A percentile compares a stretch with the other conserved stretches of the same genome.
These are phyloP conservation scores for Pisolithus marmoratus DNA, from an alignment of 768 basidiomycete species.

Conservation along the genomic window DNA sequence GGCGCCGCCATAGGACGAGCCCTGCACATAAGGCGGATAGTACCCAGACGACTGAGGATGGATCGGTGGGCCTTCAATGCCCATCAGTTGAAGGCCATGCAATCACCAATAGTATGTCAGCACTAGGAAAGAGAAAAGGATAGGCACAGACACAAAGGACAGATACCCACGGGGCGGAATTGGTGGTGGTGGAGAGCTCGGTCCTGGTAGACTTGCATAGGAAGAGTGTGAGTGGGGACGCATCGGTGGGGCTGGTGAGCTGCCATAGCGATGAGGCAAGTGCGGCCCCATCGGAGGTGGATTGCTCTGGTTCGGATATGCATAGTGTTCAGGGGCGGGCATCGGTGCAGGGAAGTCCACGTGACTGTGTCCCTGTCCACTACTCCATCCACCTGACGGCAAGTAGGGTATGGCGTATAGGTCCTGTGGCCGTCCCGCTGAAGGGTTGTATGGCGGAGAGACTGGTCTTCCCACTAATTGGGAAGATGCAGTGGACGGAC, in stretches of 20 bases:
- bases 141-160: conserved; percentile 1
- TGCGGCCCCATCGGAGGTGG: neutral
- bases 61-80: conserved; percentile 3
- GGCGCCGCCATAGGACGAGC: neutral
- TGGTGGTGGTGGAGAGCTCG: conserved; percentile 22
- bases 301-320: neutral
- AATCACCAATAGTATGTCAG: neutral
- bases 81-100: too few species aligned
- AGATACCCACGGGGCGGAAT: conserved; percentile 34
- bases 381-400: neutral
- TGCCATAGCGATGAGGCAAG: neutral
- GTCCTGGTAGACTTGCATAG: conserved; percentile 1
- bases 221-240: neutral
- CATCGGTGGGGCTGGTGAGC: neutral
- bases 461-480: neutral
- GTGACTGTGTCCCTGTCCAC: too few species aligned
- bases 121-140: neutral
- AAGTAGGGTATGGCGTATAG: neutral
- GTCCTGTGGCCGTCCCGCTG: neutral
- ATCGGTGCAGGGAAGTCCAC: neutral
- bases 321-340: neutral
- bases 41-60: conserved; percentile 8
- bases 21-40: conserved; percentile 8
- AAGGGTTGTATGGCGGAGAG: neutral
- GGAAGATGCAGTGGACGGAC: too few species aligned